A percentile compares a stretch with the other conserved stretches of the same genome.
Conservation (phyloP, 2,329 filamentous ascomycete genomes). For the Sarocladium kiliense region DNA sequence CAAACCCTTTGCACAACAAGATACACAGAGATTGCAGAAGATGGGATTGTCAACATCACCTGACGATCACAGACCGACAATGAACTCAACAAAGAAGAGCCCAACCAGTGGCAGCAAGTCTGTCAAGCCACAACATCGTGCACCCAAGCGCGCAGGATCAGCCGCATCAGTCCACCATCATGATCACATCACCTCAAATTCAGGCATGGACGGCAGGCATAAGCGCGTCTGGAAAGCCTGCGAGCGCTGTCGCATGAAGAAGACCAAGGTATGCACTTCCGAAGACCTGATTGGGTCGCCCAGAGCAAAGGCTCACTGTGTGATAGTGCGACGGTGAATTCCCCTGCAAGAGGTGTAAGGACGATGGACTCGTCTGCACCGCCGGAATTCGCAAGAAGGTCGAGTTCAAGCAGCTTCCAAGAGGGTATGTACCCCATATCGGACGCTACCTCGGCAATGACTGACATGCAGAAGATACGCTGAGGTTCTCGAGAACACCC, state of each 20-base stretch:
- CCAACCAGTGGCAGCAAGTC: slow-evolving; percentile 37
- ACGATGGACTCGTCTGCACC: slow-evolving; percentile 59
- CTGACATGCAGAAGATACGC: slow-evolving; percentile 42
- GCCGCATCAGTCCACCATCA: slow-evolving; percentile 30
- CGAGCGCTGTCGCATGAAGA: slow-evolving; percentile 64
- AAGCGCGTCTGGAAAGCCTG: slow-evolving; percentile 65
- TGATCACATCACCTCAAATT: slow-evolving; percentile 26
- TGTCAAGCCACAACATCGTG: slow-evolving; percentile 45
- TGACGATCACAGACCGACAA: slow-evolving; percentile 37
- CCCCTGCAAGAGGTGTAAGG: slow-evolving; percentile 61
- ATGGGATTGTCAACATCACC: slow-evolving; percentile 50
- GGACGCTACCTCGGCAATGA: background rate
- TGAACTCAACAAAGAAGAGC: slow-evolving; percentile 31
- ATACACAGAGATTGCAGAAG: slow-evolving; percentile 16
- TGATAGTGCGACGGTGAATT: slow-evolving; percentile 59
- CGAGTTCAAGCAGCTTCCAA: slow-evolving; percentile 62
- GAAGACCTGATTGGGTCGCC: background rate
- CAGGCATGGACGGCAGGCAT: slow-evolving; percentile 48
- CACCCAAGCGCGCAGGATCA: slow-evolving; percentile 43
- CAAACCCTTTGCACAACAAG: background rate
- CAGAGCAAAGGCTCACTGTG: slow-evolving; percentile 12
- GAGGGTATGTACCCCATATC: slow-evolving; percentile 42
- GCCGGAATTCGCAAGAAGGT: slow-evolving; percentile 61
- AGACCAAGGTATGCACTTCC: slow-evolving; percentile 55
- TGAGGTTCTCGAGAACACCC: slow-evolving; percentile 60